phyloP scores from a whole-genome alignment of 1,284 basidiomycete genomes.

The Pseudozyma tsukubaensis region DNA sequence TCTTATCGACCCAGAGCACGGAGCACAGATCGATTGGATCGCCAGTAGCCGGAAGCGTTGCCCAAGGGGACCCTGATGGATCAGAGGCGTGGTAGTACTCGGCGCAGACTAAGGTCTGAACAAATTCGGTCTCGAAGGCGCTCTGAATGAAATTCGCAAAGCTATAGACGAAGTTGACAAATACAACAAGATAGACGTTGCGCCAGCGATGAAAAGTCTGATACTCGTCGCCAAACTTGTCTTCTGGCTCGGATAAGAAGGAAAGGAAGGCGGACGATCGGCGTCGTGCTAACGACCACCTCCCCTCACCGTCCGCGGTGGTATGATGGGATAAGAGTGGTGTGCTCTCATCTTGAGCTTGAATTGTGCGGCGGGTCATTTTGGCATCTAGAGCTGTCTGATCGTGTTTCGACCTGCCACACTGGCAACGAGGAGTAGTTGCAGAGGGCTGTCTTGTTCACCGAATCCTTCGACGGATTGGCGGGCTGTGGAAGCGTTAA shows the following conservation, averaged over 20 bases:
- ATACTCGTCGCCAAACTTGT: slow-evolving; percentile 30
- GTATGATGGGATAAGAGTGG: slow-evolving; percentile 20
- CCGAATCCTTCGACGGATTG: too few relatives aligned
- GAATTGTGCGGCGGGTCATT: slow-evolving; percentile 15
- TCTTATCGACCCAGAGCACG: slow-evolving; percentile 29
- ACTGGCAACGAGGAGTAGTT: not conserved
- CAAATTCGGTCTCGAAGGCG: slow-evolving; percentile 21
- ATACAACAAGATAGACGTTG: slow-evolving; percentile 21
- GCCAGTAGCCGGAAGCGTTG: slow-evolving; percentile 21
- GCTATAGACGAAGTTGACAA: slow-evolving; percentile 13
- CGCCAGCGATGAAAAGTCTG: slow-evolving; percentile 20
- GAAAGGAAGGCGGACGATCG: slow-evolving; percentile 45
- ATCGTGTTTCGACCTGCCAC: not conserved
- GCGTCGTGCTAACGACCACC: slow-evolving; percentile 29
- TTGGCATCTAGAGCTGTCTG: not conserved
- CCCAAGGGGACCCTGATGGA: slow-evolving; percentile 9
- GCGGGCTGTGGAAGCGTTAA: too few relatives aligned
- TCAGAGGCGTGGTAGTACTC: slow-evolving; percentile 35
- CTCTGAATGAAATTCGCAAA: slow-evolving; percentile 18
- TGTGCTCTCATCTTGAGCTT: slow-evolving; percentile 28
- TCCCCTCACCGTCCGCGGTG: slow-evolving; percentile 10
- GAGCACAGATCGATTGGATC: slow-evolving; percentile 32
- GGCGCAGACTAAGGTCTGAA: slow-evolving; percentile 39
- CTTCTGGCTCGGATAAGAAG: slow-evolving; percentile 40
- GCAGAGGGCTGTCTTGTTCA: not conserved